Base-by-base conservation (phyloP, 805 yeast genomes). In the Jamesozyma hellenica region DNA sequence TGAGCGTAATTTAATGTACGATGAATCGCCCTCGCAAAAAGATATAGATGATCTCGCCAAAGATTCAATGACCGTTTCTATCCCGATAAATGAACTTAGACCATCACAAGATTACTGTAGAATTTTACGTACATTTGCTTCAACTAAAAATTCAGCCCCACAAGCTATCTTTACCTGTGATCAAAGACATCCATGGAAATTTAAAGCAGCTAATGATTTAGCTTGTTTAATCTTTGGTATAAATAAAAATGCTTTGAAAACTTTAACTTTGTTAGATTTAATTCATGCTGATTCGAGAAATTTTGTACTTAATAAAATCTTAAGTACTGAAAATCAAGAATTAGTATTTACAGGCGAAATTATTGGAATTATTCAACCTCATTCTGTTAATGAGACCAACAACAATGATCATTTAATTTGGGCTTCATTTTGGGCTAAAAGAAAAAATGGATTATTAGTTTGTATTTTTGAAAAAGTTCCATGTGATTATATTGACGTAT, bases 391-490 rank as follows among this genome's bases (percentile, higher is more conserved):
- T 21, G 8, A 21, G 5, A 21, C 5, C 8, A 21, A 41, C 15
- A 21, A 15, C 3, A 40, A 40, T 10, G 30, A 37, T 27, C 71
- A 71, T 23, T 65, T 73, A 42, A 82, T 88, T 1, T 79, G 94
- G 82, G 87, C 95, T 10, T 82, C 95, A 0, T 60, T 88, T 41
- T 90, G 96, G 96, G 94, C 92, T 0, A 87, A 87, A 51, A 67
- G 76, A 42, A 77, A 79, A 48, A 79, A 79, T 3, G 74, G 74
- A 33, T 60, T 83, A 40, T 70, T 87, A 39, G 80, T 86, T 36
- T 79, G 92, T 65, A 85, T 85, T 65, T 79, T 88, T 54, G 95
- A 87, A 53, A 92, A 85, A 54, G 85, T 87, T 23, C 83, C 77
- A 2, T 75, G 81, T 53, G 77, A 72, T 51, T 76, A 80, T n/a